A percentile compares a stretch with the other conserved stretches of the same genome.
These are phyloP conservation scores for Zygoascus tannicola DNA, from an alignment of 805 yeast genomes.

Conservation along the genomic window DNA sequence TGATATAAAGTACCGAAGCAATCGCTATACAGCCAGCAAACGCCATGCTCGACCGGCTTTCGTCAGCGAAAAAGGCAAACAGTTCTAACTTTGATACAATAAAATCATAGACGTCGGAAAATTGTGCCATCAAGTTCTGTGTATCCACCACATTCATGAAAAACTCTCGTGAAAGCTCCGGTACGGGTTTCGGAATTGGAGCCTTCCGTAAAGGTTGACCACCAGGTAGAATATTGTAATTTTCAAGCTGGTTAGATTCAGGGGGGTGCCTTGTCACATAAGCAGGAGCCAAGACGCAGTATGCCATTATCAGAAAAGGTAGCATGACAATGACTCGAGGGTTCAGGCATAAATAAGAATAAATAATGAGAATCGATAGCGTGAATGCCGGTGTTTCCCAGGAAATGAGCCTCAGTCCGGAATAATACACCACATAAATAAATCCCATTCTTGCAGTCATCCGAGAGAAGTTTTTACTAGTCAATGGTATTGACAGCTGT, in stretches of 20 bases:
- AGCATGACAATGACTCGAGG: constrained; percentile 46
- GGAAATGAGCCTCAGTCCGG: constrained; percentile 41
- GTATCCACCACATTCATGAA: constrained; percentile 70
- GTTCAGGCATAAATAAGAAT: constrained; percentile 42
- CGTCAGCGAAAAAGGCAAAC: constrained; percentile 53
- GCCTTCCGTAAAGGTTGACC: constrained; percentile 40
- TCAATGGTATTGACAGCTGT: constrained; percentile 53
- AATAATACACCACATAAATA: constrained; percentile 49
- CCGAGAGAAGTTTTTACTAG: constrained; percentile 39
- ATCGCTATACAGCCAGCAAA: constrained; percentile 33
- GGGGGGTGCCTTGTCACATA: constrained; percentile 57
- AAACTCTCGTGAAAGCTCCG: constrained; percentile 72
- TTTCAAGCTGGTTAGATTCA: constrained; percentile 30
- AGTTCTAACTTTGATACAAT: constrained; percentile 40
- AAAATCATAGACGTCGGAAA: constrained; percentile 54
- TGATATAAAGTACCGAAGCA: constrained; percentile 22
- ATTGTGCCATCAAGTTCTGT: constrained; percentile 68
- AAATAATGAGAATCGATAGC: constrained; percentile 42
- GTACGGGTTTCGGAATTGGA: constrained; percentile 57
- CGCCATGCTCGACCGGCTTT: constrained; percentile 42
- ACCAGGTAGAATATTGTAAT: constrained; percentile 39
- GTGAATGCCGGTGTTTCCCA: constrained; percentile 63
- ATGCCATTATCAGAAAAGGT: constrained; percentile 41
- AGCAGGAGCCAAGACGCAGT: constrained; percentile 57
- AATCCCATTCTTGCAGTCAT: constrained; percentile 17